Base-by-base conservation (phyloP, 2,329 filamentous ascomycete species). In the Ceratocystis huliohia region DNA sequence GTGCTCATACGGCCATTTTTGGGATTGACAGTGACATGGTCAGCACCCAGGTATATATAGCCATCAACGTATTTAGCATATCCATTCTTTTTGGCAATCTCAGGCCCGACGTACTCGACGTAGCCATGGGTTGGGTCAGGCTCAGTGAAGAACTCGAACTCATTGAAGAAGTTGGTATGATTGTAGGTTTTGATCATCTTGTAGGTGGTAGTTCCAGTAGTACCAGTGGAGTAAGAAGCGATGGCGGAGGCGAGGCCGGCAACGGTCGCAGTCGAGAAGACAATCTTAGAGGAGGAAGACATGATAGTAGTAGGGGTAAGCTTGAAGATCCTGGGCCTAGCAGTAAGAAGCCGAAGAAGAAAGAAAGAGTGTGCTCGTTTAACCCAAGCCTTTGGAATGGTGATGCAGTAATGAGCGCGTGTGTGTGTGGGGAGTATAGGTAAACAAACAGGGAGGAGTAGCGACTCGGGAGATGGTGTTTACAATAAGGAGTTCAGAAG, bases 61-160 rank as follows among this genome's bases (percentile, higher is more conserved):
- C 78, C 77, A 66, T 81, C 76, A 63, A 78, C 74, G 69, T 79
- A 82, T 69, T 81, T 82, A 69, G 86, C 84, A 7, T 91, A 79
- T 17, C 81, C 80, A 46, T 76, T 73, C n/a, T 73, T 72, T 68
- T 82, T 80, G 66, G 89, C 88, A 1, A 80, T 81, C n/a, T 73
- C 67, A 63, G 80, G 78, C 70, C 82, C 77, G 65, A 85, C 80
- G 71, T 91, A 94, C 68, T 83, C 76, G 70, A 94, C 89, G 71
- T 85, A 90, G 41, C 89, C 90, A 69, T 85, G 71, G 1, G 89
- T 94, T 0, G 89, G 89, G 72, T 94, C 90, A 0, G 75, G 68
- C 2, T 74, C 75, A 64, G 73, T 77, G 74, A 81, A 85, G 75
- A 86, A 86, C 67, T 79, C 76, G 71, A 84, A 84, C 64, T 76